These are phyloP conservation scores for Zygosaccharomyces siamensis DNA, from an alignment of 805 yeast species.

Conservation along the genomic window DNA sequence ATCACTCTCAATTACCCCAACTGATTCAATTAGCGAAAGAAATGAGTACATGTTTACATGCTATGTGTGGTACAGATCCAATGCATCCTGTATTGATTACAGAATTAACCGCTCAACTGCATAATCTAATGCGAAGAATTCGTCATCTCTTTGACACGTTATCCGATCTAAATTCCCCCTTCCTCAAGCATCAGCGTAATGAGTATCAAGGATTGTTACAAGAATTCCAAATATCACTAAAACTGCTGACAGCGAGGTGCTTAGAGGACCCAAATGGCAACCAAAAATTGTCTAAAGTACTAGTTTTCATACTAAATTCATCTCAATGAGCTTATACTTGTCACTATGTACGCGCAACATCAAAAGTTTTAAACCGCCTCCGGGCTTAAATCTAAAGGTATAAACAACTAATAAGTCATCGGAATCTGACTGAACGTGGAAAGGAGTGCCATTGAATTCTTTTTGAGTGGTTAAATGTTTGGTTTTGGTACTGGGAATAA, in stretches of 20 bases:
- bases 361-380: constrained; percentile 6
- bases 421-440: background rate
- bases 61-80: constrained; percentile 25
- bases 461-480: constrained; percentile 15
- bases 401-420: background rate
- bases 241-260: constrained; percentile 27
- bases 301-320: constrained; percentile 11
- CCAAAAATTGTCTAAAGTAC: constrained; percentile 10
- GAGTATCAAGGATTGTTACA: constrained; percentile 31
- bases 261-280: constrained; percentile 15
- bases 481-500: constrained; percentile 19
- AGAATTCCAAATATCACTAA: constrained; percentile 29
- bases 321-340: constrained; percentile 4
- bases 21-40: constrained; percentile 18
- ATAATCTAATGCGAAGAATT: constrained; percentile 10
- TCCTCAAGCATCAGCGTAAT: constrained; percentile 26
- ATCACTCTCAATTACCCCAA: constrained; percentile 18
- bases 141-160: constrained; percentile 13
- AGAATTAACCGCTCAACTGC: constrained; percentile 18
- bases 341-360: constrained; percentile 6
- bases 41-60: constrained; percentile 25
- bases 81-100: constrained; percentile 18
- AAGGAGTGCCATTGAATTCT: background rate
- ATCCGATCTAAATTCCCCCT: constrained; percentile 24
- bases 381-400: background rate